Conservation (phyloP, 306 rosid species). For the Ammopiptanthus mongolicus region DNA sequence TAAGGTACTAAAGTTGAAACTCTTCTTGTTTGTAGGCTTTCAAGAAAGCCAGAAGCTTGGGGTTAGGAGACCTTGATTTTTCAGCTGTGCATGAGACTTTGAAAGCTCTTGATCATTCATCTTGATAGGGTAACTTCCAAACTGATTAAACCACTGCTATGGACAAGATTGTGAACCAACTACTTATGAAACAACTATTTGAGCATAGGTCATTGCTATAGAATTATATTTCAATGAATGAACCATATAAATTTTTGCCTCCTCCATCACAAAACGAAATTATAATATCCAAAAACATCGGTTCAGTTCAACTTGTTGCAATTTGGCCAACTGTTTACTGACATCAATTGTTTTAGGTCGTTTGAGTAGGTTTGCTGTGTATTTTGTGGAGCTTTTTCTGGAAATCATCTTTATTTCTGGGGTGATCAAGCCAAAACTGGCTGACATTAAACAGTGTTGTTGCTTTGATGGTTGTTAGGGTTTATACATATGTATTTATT, state of each 20-base stretch:
- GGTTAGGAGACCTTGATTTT: constrained; percentile 76
- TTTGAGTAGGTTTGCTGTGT: not conserved
- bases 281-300: not conserved
- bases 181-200: constrained; percentile 5
- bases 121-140: constrained; percentile 3
- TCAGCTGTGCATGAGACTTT: constrained; percentile 68
- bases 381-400: not conserved
- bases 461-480: not conserved
- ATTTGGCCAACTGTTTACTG: not conserved
- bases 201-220: not conserved
- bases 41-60: constrained; percentile 82
- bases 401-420: not conserved
- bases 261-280: not conserved
- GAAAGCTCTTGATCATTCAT: constrained; percentile 32
- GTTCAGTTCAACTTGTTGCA: not conserved
- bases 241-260: not conserved
- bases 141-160: constrained; percentile 10
- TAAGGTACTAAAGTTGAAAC: not conserved
- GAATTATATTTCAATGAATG: not conserved
- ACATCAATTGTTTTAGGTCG: not conserved
- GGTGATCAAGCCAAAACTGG: not conserved
- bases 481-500: no score
- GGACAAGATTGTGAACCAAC: constrained; percentile 1
- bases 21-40: constrained; percentile 46
- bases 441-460: not conserved